Evolutionary conservation across 371 early-diverging fungal genomes (phyloP), one percentile per base, ranked within the genome.

Genomic region (Mortierella sp.): DNA sequence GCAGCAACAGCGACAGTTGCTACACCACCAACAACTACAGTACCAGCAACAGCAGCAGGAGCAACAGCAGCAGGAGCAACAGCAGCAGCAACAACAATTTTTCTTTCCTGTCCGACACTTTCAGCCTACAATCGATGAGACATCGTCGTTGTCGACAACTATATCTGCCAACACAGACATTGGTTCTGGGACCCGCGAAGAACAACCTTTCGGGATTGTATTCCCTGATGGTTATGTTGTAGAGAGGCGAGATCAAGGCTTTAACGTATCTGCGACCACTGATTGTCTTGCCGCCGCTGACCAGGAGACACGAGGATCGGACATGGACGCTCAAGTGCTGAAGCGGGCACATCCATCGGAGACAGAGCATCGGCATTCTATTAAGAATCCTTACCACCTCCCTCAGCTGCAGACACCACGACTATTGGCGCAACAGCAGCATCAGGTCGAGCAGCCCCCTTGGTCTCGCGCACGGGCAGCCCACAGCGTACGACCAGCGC

Each of bases 361-460:
- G 2, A 37, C 43, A 22, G 67, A 44, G 6, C 69, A 47, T 2
- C 55, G 58, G 16, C 76, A 70, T 48, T 64, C 66, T 3, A 29
- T 50, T 0, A 40, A 65, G 1, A 65, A 71, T 39, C 53, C 72
- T 0, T 41, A 65, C 31, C 63, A 58, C 2, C 67, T 80, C 11
- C 81, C 81, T 5, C 73, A 73, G 64, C 11, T 80, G 22, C 81
- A 80, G 48, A 80, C 81, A 0, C 81, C 73, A n/a, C 66, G 81
- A 29, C 69, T 73, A 37, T 43, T 80, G 19, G 81, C 81, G 2
- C 81, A 80, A 44, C 66, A 70, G 0, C 81, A 80, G 66, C 81
- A 80, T 34, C 81, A 76, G 40, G 29, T 48, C 13, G 74, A 68
- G 11, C 73, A 73, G 26, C 58, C 47, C 6, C 37, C 81, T 19